phyloP scores from a whole-genome alignment of 2,329 filamentous ascomycete genomes.

The Fusarium begoniae region DNA sequence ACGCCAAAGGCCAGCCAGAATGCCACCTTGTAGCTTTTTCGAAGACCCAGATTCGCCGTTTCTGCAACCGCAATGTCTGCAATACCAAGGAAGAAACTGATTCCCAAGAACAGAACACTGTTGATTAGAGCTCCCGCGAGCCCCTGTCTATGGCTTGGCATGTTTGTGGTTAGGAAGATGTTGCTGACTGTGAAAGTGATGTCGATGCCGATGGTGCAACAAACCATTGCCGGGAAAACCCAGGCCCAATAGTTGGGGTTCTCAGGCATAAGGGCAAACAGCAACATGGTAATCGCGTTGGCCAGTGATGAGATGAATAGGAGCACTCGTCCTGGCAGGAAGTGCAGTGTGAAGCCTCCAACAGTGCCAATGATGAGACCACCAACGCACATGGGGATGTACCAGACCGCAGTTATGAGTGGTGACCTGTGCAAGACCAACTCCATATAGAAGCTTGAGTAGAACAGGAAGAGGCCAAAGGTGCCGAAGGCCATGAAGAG shows the following conservation, averaged over 20 bases:
- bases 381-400: conserved; percentile 65
- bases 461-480: conserved; percentile 71
- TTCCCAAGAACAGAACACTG: conserved; percentile 68
- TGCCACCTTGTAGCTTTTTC: conserved; percentile 41
- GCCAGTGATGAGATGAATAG: conserved; percentile 62
- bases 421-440: conserved; percentile 61
- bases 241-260: conserved; percentile 69
- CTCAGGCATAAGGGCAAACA: conserved; percentile 65
- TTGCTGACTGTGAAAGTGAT: conserved; percentile 73
- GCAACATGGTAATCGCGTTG: conserved; percentile 59
- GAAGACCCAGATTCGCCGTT: conserved; percentile 50
- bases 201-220: conserved; percentile 71
- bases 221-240: conserved; percentile 68
- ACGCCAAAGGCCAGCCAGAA: conserved; percentile 42
- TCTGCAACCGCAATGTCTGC: conserved; percentile 64
- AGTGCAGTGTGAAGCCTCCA: conserved; percentile 65
- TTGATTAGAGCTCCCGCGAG: conserved; percentile 73
- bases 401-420: conserved; percentile 67
- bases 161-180: conserved; percentile 72
- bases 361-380: conserved; percentile 65
- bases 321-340: conserved; percentile 62
- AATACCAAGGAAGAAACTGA: conserved; percentile 70
- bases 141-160: conserved; percentile 68
- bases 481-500: conserved; percentile 61
- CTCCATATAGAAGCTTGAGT: conserved; percentile 70